These are phyloP conservation scores for Metschnikowia orientalis DNA, from an alignment of 805 yeast genomes.

Conservation along the genomic window DNA sequence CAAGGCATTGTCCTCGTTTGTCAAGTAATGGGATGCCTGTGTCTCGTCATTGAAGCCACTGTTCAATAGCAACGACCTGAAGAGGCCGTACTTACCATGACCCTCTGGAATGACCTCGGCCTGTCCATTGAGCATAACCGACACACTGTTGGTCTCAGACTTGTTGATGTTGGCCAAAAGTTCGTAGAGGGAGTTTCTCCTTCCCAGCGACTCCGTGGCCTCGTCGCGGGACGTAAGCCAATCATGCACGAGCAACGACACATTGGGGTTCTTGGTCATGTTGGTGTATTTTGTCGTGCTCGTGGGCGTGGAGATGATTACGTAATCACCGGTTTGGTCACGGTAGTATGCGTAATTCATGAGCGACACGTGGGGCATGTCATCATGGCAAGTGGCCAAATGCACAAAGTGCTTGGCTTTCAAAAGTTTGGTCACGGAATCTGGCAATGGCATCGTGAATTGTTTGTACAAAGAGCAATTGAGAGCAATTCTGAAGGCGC, in stretches of 20 bases:
- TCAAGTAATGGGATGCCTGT: conserved; percentile 47
- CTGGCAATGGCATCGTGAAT: conserved; percentile 26
- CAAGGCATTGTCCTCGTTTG: conserved; percentile 55
- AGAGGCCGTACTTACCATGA: conserved; percentile 52
- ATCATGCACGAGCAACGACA: conserved; percentile 82
- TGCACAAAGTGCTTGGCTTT: conserved; percentile 70
- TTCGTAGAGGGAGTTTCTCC: conserved; percentile 37
- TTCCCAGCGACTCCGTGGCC: conserved; percentile 7
- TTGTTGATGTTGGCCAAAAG: conserved; percentile 74
- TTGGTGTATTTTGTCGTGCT: conserved; percentile 73
- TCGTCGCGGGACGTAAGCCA: conserved; percentile 63
- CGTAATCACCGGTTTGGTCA: conserved; percentile 41
- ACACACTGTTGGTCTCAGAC: conserved; percentile 64
- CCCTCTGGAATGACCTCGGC: conserved; percentile 48
- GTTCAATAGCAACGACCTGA: conserved; percentile 55
- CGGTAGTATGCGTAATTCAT: conserved; percentile 80
- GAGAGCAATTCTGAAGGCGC: too few species aligned
- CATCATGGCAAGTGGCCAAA: conserved; percentile 71
- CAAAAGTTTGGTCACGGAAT: conserved; percentile 40
- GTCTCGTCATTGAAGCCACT: conserved; percentile 66
- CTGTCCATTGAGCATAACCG: conserved; percentile 75
- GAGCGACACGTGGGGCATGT: conserved; percentile 79
- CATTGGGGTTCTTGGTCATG: conserved; percentile 65
- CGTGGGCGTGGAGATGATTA: conserved; percentile 69
- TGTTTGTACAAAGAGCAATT: too few species aligned